Base-by-base conservation (phyloP, 768 basidiomycete genomes). In the Russula dissimulans region DNA sequence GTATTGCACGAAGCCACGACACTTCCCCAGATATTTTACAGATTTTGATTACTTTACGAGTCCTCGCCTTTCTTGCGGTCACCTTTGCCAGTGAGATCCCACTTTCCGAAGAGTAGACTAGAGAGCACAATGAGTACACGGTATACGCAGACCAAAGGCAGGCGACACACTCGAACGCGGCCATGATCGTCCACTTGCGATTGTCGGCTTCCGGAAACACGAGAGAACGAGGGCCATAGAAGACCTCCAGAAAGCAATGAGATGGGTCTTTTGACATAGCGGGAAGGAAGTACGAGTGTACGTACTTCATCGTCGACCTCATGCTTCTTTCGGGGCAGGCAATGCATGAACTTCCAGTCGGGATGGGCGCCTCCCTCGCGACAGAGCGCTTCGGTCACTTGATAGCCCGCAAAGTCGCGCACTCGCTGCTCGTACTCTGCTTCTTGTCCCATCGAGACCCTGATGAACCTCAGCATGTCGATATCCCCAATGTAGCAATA, bases 381-480 rank as follows among this genome's bases (percentile, higher is more conserved):
- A 72, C 93, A 94, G 34, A 98, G 79, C 36, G 81, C 74, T 71
- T 97, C 93, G 2, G 95, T 98, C 51, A 99, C 85, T 69, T 97
- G 97, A 72, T 91, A 99, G 3, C 97, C 95, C 17, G 81, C 64
- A 74, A 99, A 99, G 60, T 91, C 95, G 52, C 81, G 76, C 45
- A 95, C 71, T 15, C 95, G 85, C 66, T 91, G 84, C 36, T 77
- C 89, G 64, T 94, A 92, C 72, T 98, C 94, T 1, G 86, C 88
- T 73, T 98, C 97, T 73, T 97, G 93, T 17, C 97, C 97, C 97
- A 99, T 98, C 2, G 95, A 97, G 64, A 98, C 93, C 94, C 92
- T 95, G 67, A 45, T 14, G 31, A 11, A 17, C 1, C 15, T 26
- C 22, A 26, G 22, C 2, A 50, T 26, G 51, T 32, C 36, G 34